Evolutionary conservation across 1,284 basidiomycete genomes (phyloP), one percentile per base, ranked within the genome.

Genomic region (Tilletia horrida): DNA sequence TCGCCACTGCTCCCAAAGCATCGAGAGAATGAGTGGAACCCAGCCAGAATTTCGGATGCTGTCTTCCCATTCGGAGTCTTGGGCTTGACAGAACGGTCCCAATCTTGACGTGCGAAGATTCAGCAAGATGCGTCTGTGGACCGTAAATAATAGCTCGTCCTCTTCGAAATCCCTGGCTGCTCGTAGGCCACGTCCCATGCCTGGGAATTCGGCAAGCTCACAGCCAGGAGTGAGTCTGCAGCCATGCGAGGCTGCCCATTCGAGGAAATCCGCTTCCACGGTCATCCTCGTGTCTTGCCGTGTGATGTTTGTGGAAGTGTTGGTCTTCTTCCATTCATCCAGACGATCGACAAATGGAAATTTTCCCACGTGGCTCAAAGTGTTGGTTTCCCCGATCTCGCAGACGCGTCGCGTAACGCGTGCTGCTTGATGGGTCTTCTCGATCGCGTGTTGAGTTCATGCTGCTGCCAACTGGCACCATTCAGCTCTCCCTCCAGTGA

Each of bases 1-100:
- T 40, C 77, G 69, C 48, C 77, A 71, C 63, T 87, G 87, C 82
- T 97, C 95, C 89, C 91, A 97, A 90, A 97, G 92, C 89, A 97
- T 90, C 72, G 89, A 91, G 25, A 97, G 84, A 68, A 97, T 97
- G 48, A 97, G 84, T 0, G 90, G 90, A 1, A 87, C 84, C 94
- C 94, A 97, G 1, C 92, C 91, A 64, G 86, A 64, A 61, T 68
- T 63, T 66, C 72, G 29, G 81, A 66, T 55, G 67, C 43, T 1
- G 65, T 59, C 72, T 21, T 66, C 55, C 61, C 47, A 62, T 29
- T 61, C 31, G n/a, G 25, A 25, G 18, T 62, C 44, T 35, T 48
- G 43, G 3, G 59, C 47, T 35, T 61, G 11, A 2, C 57, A 66
- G 29, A n/a, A 55, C 14, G 40, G 18, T 14, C 55, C 35, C 1